These are phyloP conservation scores for Sungouiozyma ichnusensis DNA, from an alignment of 805 yeast genomes.

Conservation along the genomic window DNA sequence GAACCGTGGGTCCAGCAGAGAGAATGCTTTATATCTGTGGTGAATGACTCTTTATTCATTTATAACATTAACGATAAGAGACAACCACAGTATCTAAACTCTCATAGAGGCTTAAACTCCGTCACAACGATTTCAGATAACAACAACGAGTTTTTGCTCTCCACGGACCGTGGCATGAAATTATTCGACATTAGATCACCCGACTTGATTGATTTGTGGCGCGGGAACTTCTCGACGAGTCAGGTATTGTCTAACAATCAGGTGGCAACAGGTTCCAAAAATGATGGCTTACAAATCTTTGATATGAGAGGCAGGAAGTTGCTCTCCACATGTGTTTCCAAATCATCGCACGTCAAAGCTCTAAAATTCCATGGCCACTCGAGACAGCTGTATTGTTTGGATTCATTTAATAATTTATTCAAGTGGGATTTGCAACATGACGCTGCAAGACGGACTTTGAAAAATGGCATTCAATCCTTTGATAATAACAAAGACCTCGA, in stretches of 20 bases:
- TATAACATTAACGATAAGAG: conserved; percentile 58
- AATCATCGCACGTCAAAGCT: not conserved
- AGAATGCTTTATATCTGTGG: conserved; percentile 44
- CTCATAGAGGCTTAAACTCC: conserved; percentile 17
- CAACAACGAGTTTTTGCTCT: conserved; percentile 12
- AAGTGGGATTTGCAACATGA: conserved; percentile 19
- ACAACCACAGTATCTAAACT: conserved; percentile 18
- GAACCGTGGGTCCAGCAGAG: conserved; percentile 10
- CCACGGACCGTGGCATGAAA: not conserved
- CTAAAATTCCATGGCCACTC: not conserved
- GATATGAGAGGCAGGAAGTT: not conserved
- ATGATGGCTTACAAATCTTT: not conserved
- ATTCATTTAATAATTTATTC: conserved; percentile 4
- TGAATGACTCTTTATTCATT: conserved; percentile 58
- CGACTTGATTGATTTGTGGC: not conserved
- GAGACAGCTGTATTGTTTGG: conserved; percentile 3
- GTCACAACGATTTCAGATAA: conserved; percentile 16
- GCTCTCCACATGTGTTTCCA: not conserved
- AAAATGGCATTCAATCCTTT: conserved; percentile 2
- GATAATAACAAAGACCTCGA: not conserved
- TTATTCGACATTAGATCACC: conserved; percentile 1
- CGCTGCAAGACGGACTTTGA: not conserved
- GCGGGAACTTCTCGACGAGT: not conserved
- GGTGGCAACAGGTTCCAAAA: conserved; percentile 1
- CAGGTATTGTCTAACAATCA: not conserved